These are phyloP conservation scores for Neonectria neomacrospora DNA, from an alignment of 2,329 filamentous ascomycete genomes.

Conservation along the genomic window DNA sequence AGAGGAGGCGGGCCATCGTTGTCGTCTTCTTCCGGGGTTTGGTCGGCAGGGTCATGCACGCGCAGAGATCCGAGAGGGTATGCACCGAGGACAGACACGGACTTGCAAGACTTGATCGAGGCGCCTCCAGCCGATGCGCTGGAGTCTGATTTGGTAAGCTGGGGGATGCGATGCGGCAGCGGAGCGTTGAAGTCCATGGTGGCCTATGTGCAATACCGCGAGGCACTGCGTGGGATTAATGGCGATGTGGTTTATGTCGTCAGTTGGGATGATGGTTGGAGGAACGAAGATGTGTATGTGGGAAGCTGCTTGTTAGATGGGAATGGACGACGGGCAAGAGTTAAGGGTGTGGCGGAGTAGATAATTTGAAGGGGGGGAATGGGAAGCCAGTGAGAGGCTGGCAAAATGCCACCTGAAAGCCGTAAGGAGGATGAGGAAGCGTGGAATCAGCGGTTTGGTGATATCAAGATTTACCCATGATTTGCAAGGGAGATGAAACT, in stretches of 20 bases:
- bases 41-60: slow-evolving; percentile 48
- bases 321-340: neutral
- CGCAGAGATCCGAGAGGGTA: slow-evolving; percentile 57
- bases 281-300: neutral
- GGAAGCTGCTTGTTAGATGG: neutral
- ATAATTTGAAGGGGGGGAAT: neutral
- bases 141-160: slow-evolving; percentile 52
- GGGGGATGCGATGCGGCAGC: slow-evolving; percentile 32
- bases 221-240: neutral
- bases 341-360: slow-evolving; percentile 1
- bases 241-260: neutral
- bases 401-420: neutral
- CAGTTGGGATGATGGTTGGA: neutral
- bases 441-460: neutral
- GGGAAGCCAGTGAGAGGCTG: neutral
- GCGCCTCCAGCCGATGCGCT: slow-evolving; percentile 37
- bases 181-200: slow-evolving; percentile 41
- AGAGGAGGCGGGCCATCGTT: slow-evolving; percentile 47
- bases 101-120: slow-evolving; percentile 52
- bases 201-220: neutral
- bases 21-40: slow-evolving; percentile 31
- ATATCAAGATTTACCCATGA: neutral
- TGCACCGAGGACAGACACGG: slow-evolving; percentile 53
- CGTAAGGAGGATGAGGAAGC: neutral
- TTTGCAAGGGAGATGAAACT: neutral